Base-by-base conservation (phyloP, 164 flowering plant species). In the Chimonanthus salicifolius region DNA sequence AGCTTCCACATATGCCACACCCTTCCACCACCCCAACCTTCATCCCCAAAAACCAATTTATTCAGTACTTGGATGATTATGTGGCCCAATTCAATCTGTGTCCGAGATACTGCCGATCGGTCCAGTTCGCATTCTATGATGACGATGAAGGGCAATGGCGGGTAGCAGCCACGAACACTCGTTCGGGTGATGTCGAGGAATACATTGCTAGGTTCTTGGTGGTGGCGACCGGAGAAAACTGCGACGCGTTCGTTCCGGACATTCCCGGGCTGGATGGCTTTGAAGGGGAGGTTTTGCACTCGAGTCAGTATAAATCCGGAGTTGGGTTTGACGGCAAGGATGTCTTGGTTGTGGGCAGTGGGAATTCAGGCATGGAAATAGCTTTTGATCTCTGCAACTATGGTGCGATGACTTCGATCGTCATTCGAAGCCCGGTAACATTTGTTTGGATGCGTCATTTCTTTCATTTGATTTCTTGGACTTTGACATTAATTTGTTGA, bases 351-450 rank as follows among this genome's bases (percentile, higher is more conserved):
- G 92, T 90, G 65, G 96, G 96, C 46, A 68, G 85, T 44, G 96
- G 93, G 0, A 91, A 91, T 71, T 91, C 93, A 6, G 93, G 93
- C 62, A 88, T 89, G 93, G 96, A 91, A 62, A 87, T 91, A 58
- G 87, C 88, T 1, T 72, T 75, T 21, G 93, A 89, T 72, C 71
- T 90, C 3, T 68, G 78, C 0, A 77, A 83, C 50, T 72, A 71
- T 70, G 86, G 85, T 1, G 93, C 87, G 48, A 80, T 77, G 47
- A 76, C 89, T 18, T 87, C 87, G 49, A 77, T 90, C 3, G 65
- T 43, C 44, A 10, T 54, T 21, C 16, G 65, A n/a, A 43, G 47
- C 62, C 47, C 62, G 18, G 72, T 70, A 70, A 51, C 33, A 33
- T 33, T 33, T 33, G 33, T 33, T 33, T 33, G 33, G 33, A 33